Evolutionary conservation across 164 flowering plant species (phyloP), one percentile per base, ranked within the genome.

Genomic region (Pachysandra terminalis): DNA sequence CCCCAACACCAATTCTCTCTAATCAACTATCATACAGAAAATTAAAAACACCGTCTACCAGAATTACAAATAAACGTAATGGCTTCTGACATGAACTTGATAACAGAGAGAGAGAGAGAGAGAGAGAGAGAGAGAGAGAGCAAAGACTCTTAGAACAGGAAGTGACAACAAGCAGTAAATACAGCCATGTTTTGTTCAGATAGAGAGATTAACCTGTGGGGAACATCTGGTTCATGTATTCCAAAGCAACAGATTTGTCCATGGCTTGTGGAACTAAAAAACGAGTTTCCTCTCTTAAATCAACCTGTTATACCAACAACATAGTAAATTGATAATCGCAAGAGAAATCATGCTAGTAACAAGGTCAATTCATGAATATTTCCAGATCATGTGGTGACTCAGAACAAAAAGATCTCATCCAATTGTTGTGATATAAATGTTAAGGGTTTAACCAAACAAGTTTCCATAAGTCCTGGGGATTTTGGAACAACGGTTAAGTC

Each of bases 211-310:
- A 49, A 93, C 98, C 98, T 78, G 97, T 89, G 3, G 98, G 99
- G 66, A 92, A 95, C 97, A 92, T 95, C 85, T 92, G 97, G 64
- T 95, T 95, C 81, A 92, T 95, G 83, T 95, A 95, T 61, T 95
- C 99, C 76, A 95, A 57, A 35, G 97, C 89, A 75, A 89, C 85
- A 26, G 93, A 86, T 77, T 92, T 95, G 80, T 95, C 96, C 90
- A 87, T 87, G 37, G 73, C 72, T 64, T 14, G 12, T 56, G 67
- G 54, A 56, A 61, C 61, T 53, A 59, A 56, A 41, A 53, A 53
- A 15, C 40, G 5, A 58, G 60, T 27, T 27, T 58, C n/a, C 26
- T 1, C 26, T 58, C 35, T 26, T 55, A 57, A n/a, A 16, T 23
- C 19, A 25, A 26, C 60, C 25, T 22, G 37, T 32, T 45, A 45